A percentile compares a stretch with the other conserved stretches of the same genome.
Evolutionary conservation across 1,284 basidiomycete species (phyloP).

Genomic region (Marasmius fiardii): DNA sequence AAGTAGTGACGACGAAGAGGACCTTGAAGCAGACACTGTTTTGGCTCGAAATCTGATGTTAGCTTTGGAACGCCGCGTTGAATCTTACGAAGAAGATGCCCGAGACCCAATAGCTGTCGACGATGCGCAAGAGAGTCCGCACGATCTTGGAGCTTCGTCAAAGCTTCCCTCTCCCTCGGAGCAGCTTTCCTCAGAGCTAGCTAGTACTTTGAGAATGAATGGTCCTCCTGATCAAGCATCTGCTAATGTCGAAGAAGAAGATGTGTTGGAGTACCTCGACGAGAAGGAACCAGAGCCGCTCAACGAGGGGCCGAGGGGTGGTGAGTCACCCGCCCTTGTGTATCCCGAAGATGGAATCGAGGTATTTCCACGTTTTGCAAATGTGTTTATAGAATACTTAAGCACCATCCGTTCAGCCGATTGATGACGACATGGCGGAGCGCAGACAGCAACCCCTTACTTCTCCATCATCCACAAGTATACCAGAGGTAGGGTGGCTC

Average conservation of each 20-base stretch:
- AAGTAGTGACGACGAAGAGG: too few species aligned
- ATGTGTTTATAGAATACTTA: neutral
- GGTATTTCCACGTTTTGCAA: neutral
- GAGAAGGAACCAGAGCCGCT: neutral
- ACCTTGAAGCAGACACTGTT: too few species aligned
- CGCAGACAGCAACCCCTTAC: neutral
- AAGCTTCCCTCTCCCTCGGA: neutral
- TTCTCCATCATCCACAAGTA: neutral
- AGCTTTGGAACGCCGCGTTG: neutral
- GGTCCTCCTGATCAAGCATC: neutral
- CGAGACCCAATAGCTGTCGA: neutral
- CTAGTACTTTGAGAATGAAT: neutral
- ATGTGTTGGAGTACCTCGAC: neutral
- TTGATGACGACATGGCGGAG: neutral
- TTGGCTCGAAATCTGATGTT: too few species aligned
- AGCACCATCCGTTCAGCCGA: neutral
- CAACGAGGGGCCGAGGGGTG: neutral
- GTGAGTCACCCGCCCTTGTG: neutral
- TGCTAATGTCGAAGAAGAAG: neutral
- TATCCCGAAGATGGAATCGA: neutral
- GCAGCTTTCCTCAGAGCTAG: neutral
- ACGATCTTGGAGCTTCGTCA: neutral
- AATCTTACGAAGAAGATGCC: neutral
- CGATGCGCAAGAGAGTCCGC: neutral
- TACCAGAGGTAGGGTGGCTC: neutral